Evolutionary conservation across 192 early-diverging fungal genomes (phyloP), one percentile per base, ranked within the genome.

Genomic region (Chytriomyces hyalinus): DNA sequence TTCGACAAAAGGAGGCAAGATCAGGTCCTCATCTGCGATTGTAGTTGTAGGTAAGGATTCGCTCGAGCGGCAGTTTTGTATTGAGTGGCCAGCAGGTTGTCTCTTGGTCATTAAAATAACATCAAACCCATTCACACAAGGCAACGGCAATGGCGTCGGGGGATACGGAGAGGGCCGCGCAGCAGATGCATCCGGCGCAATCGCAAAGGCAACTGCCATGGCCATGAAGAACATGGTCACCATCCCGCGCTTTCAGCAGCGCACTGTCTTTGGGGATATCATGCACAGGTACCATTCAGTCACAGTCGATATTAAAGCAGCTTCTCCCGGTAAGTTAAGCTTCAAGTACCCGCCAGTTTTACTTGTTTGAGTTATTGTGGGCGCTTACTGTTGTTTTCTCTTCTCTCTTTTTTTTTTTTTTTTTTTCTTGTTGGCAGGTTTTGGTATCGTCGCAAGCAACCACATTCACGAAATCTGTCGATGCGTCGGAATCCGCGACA

Each of bases 381-480:
- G 20, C 15, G 15, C 57, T 59, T 59, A 6, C 17, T 75, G 4
- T 24, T 26, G 44, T 44, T 22, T 77, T 65, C 0, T 69, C 67
- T 48, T 48, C 15, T 46, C n/a, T n/a, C n/a, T n/a, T n/a, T n/a
- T n/a, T n/a, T 22, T 79, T 49, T 17, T 20, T 57, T 79, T 79
- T 59, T 50, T 71, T n/a, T 70, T 57, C 8, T 48, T 64, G 57
- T 43, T 44, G n/a, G 59, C 65, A 93, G 97, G 97, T 60, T 95
- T 96, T 81, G 98, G 98, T 65, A 89, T 93, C 74, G 92, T 96
- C n/a, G 91, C 93, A 53, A 95, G 96, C 84, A 94, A 92, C 68
- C 87, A 93, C 70, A 92, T 99, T 79, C 96, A 99, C 87, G 96
- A 98, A 84, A 90, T 99, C 67, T 96, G 93, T 80, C 87, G 94